phyloP scores from a whole-genome alignment of 2,329 filamentous ascomycete genomes.

The Exophiala sp. region DNA sequence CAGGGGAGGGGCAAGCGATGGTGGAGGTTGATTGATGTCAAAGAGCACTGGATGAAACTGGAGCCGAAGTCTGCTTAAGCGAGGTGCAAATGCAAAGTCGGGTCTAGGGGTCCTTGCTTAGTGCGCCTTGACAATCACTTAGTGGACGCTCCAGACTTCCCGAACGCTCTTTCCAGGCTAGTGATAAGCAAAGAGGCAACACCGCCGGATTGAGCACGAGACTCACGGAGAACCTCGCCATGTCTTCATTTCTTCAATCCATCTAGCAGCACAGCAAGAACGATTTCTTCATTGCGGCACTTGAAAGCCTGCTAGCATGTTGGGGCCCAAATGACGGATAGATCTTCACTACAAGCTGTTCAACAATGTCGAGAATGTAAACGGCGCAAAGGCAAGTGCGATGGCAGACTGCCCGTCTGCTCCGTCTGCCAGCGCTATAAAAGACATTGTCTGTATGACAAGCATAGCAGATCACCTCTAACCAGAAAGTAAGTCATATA shows the following conservation, averaged over 20 bases:
- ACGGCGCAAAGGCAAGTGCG: slow-evolving; percentile 22
- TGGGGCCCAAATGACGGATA: slow-evolving; percentile 9
- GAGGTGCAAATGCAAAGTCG: no score
- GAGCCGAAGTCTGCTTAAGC: no score
- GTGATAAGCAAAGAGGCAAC: no score
- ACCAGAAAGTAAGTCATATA: slow-evolving; percentile 17
- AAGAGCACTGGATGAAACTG: no score
- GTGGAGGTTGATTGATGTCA: no score
- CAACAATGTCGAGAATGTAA: slow-evolving; percentile 24
- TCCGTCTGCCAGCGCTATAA: slow-evolving; percentile 25
- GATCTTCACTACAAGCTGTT: slow-evolving; percentile 10
- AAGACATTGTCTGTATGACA: slow-evolving; percentile 25
- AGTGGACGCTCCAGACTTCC: no score
- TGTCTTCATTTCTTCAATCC: background rate
- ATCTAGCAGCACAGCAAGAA: slow-evolving; percentile 5
- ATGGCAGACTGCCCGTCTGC: slow-evolving; percentile 23
- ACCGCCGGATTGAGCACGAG: no score
- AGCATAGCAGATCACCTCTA: slow-evolving; percentile 23
- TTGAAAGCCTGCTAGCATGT: slow-evolving; percentile 6
- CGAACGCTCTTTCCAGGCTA: no score
- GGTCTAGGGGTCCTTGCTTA: no score
- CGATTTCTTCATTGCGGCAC: background rate
- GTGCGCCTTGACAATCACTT: no score
- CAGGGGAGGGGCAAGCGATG: no score
- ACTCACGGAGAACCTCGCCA: no score